Conservation (phyloP, 768 basidiomycete species). For the Rhodotorula sphaerocarpa region DNA sequence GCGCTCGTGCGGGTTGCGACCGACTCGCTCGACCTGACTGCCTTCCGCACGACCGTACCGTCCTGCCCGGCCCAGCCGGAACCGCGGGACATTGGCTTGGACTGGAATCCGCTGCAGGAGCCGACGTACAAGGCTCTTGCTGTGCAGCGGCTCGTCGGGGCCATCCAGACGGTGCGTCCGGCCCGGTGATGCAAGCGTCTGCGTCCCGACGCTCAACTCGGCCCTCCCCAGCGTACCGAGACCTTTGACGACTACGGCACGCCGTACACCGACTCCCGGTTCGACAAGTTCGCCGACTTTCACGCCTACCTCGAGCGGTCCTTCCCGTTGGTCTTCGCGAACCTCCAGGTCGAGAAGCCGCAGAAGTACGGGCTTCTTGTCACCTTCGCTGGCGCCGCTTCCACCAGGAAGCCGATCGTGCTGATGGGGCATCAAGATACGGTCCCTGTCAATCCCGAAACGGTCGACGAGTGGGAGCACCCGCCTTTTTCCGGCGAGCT, state of each 20-base stretch:
- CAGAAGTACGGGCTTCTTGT: conserved; percentile 70
- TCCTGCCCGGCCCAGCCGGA: conserved; percentile 9
- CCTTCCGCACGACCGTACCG: neutral
- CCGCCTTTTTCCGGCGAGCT: conserved; percentile 21
- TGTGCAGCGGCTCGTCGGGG: conserved; percentile 10
- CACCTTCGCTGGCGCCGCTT: conserved; percentile 50
- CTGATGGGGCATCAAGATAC: conserved; percentile 35
- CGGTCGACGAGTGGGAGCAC: conserved; percentile 24
- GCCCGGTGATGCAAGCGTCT: too few relatives aligned
- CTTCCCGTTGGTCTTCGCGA: conserved; percentile 45
- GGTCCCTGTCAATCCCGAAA: conserved; percentile 24
- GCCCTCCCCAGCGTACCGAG: conserved; percentile 21
- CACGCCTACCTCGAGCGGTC: conserved; percentile 29
- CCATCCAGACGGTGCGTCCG: conserved; percentile 11
- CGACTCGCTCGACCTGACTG: neutral
- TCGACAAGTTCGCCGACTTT: neutral
- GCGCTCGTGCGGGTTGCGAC: neutral
- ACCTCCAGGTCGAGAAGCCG: conserved; percentile 57
- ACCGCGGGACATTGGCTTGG: conserved; percentile 1
- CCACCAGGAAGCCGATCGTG: conserved; percentile 57
- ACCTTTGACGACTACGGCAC: conserved; percentile 31
- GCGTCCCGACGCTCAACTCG: neutral
- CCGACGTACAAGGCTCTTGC: conserved; percentile 9
- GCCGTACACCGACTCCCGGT: conserved; percentile 14
- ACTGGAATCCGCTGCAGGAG: conserved; percentile 18